Conservation (phyloP, 208 protist genomes). For the Trypanosoma caninum region DNA sequence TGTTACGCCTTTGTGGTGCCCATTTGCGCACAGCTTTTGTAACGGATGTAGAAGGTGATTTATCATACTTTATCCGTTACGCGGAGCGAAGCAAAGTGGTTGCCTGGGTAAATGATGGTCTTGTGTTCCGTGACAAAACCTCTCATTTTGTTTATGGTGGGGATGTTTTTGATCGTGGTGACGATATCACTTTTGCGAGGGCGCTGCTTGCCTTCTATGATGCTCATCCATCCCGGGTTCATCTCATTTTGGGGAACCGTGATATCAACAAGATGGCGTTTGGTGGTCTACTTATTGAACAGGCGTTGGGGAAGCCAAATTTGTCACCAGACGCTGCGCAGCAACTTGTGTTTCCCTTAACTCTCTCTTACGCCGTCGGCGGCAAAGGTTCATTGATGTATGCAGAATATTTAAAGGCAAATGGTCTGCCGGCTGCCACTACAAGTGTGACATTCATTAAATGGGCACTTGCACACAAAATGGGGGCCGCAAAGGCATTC, state of each 20-base stretch:
- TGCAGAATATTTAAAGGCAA: conserved; percentile 14
- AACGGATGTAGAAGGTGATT: conserved; percentile 88
- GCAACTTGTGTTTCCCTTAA: conserved; percentile 16
- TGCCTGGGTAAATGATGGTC: conserved; percentile 11
- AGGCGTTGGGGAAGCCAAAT: conserved; percentile 16
- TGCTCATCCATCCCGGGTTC: conserved; percentile 68
- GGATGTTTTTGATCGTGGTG: conserved; percentile 86
- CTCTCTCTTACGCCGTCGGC: conserved; percentile 19
- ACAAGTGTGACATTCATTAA: conserved; percentile 34
- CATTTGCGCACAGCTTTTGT: conserved; percentile 55
- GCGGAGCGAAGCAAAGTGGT: conserved; percentile 36
- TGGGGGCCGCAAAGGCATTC: conserved; percentile 62
- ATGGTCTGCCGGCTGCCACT: conserved; percentile 1
- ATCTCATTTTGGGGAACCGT: conserved; percentile 88
- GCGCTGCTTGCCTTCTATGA: conserved; percentile 73
- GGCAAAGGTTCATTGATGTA: conserved; percentile 12
- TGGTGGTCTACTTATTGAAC: conserved; percentile 10
- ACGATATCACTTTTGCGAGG: conserved; percentile 59
- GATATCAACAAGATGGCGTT: conserved; percentile 91
- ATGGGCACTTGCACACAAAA: conserved; percentile 65
- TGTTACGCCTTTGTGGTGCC: conserved; percentile 24
- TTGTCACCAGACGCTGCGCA: conserved; percentile 25
- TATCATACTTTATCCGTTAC: conserved; percentile 76
- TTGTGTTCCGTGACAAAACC: conserved; percentile 41
- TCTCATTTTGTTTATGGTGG: conserved; percentile 89